Percentiles rank a stretch among this genome's conserved stretches.
Evolutionary conservation across 352 stramenopile species (phyloP).

Genomic region (Phytophthora tentaculata): DNA sequence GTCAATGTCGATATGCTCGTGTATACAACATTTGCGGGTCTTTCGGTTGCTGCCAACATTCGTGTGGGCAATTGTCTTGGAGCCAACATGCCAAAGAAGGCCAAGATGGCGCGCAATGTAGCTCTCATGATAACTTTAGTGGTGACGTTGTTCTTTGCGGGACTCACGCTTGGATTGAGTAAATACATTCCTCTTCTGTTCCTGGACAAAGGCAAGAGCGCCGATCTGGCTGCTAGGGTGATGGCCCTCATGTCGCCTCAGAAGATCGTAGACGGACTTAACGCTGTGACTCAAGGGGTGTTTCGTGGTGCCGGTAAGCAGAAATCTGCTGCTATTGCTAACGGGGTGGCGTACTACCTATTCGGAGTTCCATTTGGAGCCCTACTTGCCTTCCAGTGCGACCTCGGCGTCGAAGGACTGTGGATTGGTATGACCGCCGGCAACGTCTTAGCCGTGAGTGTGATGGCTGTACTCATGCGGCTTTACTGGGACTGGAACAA

Average conservation of each 20-base stretch:
- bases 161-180: not conserved
- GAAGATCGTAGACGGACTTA: not conserved
- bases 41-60: not conserved
- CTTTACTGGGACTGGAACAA: constrained; percentile 15
- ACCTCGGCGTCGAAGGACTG: constrained; percentile 40
- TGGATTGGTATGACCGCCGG: constrained; percentile 55
- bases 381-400: not conserved
- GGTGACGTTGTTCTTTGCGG: not conserved
- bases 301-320: not conserved
- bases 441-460: constrained; percentile 13
- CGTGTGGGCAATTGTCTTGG: constrained; percentile 1
- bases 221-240: not conserved
- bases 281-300: not conserved
- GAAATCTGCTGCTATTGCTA: not conserved
- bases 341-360: not conserved
- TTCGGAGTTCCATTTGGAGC: not conserved
- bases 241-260: not conserved
- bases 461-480: not conserved
- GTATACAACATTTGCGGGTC: not conserved
- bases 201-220: not conserved
- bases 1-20: not conserved
- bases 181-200: not conserved
- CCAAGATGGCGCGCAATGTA: not conserved
- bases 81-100: not conserved
- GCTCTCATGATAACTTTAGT: not conserved